phyloP scores from a whole-genome alignment of 495 filamentous ascomycete genomes.

The Penicillium subrubescens region DNA sequence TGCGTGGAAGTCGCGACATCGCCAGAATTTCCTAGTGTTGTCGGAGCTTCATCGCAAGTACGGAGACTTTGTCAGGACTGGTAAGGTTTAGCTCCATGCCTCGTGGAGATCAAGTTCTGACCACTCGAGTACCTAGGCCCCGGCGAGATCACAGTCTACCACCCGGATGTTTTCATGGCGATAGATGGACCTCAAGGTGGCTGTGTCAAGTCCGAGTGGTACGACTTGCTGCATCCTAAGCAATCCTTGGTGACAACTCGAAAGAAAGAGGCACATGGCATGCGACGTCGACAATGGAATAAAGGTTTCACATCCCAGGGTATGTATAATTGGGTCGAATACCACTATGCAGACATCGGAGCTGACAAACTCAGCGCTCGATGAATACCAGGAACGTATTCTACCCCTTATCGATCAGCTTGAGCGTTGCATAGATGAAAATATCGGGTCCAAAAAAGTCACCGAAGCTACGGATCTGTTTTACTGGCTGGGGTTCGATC shows the following conservation, averaged over 20 bases:
- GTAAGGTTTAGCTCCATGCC: constrained; percentile 7
- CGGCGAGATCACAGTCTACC: constrained; percentile 38
- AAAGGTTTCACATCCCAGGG: constrained; percentile 35
- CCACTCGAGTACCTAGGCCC: constrained; percentile 25
- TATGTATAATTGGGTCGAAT: not conserved
- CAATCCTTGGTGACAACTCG: constrained; percentile 42
- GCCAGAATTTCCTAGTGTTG: constrained; percentile 39
- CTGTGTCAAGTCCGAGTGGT: constrained; percentile 47
- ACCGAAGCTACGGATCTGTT: constrained; percentile 16
- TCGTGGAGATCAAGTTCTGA: not conserved
- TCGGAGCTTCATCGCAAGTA: constrained; percentile 31
- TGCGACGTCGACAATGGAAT: constrained; percentile 40
- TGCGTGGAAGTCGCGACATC: constrained; percentile 30
- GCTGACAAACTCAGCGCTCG: constrained; percentile 16
- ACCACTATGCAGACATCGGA: not conserved
- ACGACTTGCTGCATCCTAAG: constrained; percentile 45
- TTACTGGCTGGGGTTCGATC: constrained; percentile 26
- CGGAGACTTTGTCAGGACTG: constrained; percentile 45
- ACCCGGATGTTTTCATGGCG: constrained; percentile 30
- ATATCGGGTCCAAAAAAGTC: not conserved
- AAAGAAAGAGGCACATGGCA: constrained; percentile 26
- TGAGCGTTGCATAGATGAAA: constrained; percentile 8
- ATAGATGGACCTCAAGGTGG: constrained; percentile 34
- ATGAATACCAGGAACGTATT: constrained; percentile 30
- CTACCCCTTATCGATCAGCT: constrained; percentile 25